phyloP scores from a whole-genome alignment of 352 stramenopile species.

The Pythium oligandrum region DNA sequence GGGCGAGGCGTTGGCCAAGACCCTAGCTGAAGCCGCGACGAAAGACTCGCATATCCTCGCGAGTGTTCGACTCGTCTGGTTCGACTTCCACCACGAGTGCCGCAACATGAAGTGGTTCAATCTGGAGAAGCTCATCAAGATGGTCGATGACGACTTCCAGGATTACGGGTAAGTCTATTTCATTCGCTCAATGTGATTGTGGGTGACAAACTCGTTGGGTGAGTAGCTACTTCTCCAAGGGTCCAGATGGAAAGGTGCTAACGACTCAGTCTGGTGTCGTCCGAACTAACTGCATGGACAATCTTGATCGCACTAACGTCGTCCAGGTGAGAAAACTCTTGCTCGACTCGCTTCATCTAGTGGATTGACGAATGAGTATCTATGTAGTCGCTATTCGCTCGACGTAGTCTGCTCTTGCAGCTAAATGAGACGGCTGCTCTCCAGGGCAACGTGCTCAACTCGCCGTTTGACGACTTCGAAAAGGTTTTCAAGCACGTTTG shows the following conservation, averaged over 20 bases:
- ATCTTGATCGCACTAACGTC: constrained; percentile 96
- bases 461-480: constrained; percentile 59
- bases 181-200: constrained; percentile 13
- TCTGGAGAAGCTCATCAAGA: constrained; percentile 81
- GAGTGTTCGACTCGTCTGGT: constrained; percentile 73
- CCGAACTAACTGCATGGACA: constrained; percentile 98
- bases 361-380: constrained; percentile 13
- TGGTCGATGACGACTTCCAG: constrained; percentile 61
- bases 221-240: too few relatives aligned
- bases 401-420: constrained; percentile 74
- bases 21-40: too few relatives aligned
- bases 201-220: too few relatives aligned
- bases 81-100: constrained; percentile 97
- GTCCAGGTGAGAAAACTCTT: constrained; percentile 36
- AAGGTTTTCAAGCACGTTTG: constrained; percentile 87
- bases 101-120: constrained; percentile 92
- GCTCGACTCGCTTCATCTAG: constrained; percentile 15
- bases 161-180: constrained; percentile 69
- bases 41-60: too few relatives aligned
- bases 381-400: constrained; percentile 87
- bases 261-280: constrained; percentile 90
- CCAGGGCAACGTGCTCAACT: constrained; percentile 35
- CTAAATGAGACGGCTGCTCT: constrained; percentile 34
- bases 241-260: constrained; percentile 35
- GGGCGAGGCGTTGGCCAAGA: constrained; percentile 60